Percentiles rank a stretch among this genome's conserved stretches.
phyloP scores from a whole-genome alignment of 768 basidiomycete species.

The Tephrocybe sp. region DNA sequence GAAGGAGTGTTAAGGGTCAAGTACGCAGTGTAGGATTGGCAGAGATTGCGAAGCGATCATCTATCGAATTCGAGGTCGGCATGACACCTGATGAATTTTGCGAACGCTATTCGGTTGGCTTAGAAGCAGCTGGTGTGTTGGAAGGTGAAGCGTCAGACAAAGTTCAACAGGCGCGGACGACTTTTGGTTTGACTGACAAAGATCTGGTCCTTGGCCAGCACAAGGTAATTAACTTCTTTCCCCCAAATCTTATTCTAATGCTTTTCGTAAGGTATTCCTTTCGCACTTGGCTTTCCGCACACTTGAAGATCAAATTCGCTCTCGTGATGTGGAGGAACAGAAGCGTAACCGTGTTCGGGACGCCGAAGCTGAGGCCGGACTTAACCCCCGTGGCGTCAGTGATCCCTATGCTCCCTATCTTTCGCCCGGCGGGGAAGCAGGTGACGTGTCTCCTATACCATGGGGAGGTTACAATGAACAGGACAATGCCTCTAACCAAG shows the following conservation, averaged over 20 bases:
- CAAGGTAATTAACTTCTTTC: constrained; percentile 55
- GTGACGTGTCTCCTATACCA: constrained; percentile 29
- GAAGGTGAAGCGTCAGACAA: constrained; percentile 63
- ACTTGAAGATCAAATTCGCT: constrained; percentile 85
- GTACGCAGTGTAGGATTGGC: constrained; percentile 78
- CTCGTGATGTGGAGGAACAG: constrained; percentile 83
- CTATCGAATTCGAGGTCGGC: constrained; percentile 75
- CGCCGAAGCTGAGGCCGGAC: constrained; percentile 70
- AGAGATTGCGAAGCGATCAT: constrained; percentile 70
- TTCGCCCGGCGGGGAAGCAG: constrained; percentile 45
- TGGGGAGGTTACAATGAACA: constrained; percentile 50
- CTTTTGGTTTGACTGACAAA: constrained; percentile 57
- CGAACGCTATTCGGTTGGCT: constrained; percentile 73
- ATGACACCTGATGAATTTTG: constrained; percentile 88
- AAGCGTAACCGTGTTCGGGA: constrained; percentile 79
- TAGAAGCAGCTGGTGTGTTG: constrained; percentile 54
- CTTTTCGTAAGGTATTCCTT: constrained; percentile 71
- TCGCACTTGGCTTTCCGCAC: constrained; percentile 83
- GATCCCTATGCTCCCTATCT: constrained; percentile 84
- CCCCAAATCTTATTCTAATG: neutral
- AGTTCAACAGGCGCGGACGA: constrained; percentile 56
- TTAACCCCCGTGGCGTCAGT: constrained; percentile 50
- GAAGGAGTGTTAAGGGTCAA: constrained; percentile 89
- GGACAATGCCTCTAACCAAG: constrained; percentile 64
- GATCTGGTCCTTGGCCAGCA: constrained; percentile 83